Evolutionary conservation across 2,329 filamentous ascomycete genomes (phyloP), one percentile per base, ranked within the genome.

Genomic region (Metarhizium anisopliae): DNA sequence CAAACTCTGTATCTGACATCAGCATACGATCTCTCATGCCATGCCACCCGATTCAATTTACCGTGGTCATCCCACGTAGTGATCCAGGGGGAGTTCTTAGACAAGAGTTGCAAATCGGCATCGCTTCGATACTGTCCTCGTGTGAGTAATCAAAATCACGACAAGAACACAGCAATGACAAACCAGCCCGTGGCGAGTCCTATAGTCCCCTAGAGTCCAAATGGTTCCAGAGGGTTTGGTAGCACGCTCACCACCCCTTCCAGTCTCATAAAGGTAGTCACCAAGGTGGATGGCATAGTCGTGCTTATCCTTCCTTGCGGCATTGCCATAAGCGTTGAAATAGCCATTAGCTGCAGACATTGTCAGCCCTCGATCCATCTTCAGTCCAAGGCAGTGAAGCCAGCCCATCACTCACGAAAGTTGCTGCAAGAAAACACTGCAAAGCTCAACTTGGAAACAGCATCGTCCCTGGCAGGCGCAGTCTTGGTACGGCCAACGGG

Each of bases 401-500:
- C 32, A 35, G 7, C 2, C 32, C 32, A 35, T 35, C 32, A 67
- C 77, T 52, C 66, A 80, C 79, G 82, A 60, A 78, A 88, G 67
- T 89, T 90, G 61, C 76, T 78, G 73, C 87, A 90, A 2, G 84
- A 89, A 66, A 86, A 90, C 1, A 91, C 78, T 2, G 85, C 86
- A 55, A 90, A 74, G 43, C 75, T 80, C 55, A 90, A 72, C 18
- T 78, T 70, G 1, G 77, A 73, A 6, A 85, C 77, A 29, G 80
- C 73, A 54, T 86, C 80, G 16, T 80, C 72, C 14, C 75, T 72
- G 2, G 70, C 67, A 2, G 87, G 86, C 4, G 83, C 80, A 0
- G 87, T 89, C 73, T 89, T 90, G 29, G 86, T 90, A 11, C 83
- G 75, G 14, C 86, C 86, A 29, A 89, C 52, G 0, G 82, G 79